Evolutionary conservation across 352 stramenopile genomes (phyloP).

Genomic region (Phytopythium boreale): DNA sequence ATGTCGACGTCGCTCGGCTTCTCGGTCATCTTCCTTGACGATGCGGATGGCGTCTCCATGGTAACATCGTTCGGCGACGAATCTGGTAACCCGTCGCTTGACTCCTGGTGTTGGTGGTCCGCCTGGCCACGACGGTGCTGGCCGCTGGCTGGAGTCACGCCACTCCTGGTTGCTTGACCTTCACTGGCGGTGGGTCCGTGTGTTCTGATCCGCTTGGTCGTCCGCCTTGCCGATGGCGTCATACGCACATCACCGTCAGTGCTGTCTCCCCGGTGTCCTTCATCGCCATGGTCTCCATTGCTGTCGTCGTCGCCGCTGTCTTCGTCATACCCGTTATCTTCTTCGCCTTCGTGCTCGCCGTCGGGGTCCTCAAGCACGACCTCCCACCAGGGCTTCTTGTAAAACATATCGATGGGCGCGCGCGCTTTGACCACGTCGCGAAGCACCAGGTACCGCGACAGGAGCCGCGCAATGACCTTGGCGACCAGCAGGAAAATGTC

Average conservation of each 20-base stretch:
- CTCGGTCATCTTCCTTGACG: neutral
- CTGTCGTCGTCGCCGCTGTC: constrained; percentile 22
- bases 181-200: neutral
- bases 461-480: constrained; percentile 78
- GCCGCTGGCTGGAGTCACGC: constrained; percentile 13
- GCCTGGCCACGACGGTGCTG: neutral
- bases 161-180: constrained; percentile 9
- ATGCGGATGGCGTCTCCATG: neutral
- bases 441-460: constrained; percentile 55
- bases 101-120: constrained; percentile 8
- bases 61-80: constrained; percentile 13
- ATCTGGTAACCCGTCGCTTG: neutral
- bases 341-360: constrained; percentile 32
- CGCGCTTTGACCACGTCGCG: constrained; percentile 53
- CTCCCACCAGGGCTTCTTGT: constrained; percentile 91
- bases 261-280: neutral
- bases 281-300: constrained; percentile 16
- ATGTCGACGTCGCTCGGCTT: neutral
- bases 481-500: constrained; percentile 90
- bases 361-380: constrained; percentile 65
- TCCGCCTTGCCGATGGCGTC: neutral
- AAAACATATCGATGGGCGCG: constrained; percentile 86
- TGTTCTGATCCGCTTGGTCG: neutral
- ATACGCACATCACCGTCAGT: neutral
- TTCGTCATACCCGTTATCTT: constrained; percentile 13